Conservation (phyloP, 306 rosid genomes). For the Cicer judaicum region DNA sequence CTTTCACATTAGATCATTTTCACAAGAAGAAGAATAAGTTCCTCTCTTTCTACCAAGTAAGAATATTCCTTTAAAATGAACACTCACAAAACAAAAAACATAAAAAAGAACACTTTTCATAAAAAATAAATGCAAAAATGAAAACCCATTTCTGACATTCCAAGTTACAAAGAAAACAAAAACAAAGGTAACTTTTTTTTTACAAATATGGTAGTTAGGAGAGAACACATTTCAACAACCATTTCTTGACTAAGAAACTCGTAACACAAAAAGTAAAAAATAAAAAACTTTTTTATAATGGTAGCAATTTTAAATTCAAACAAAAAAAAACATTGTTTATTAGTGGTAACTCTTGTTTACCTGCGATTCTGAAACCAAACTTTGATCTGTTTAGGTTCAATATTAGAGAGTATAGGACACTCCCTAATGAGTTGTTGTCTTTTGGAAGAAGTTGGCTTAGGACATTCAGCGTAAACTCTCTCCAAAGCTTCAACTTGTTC, state of each 20-base stretch:
- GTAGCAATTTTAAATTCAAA: no score
- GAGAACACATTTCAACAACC: no score
- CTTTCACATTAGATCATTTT: neutral
- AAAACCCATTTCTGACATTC: neutral
- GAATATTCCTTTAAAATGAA: neutral
- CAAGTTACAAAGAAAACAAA: no score
- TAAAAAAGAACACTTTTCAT: neutral
- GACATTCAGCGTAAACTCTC: conserved; percentile 92
- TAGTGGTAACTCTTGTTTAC: conserved; percentile 38
- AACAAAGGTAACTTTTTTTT: no score
- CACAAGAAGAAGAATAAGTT: neutral
- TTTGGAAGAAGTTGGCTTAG: conserved; percentile 88
- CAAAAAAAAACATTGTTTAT: neutral
- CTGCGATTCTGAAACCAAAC: conserved; percentile 99
- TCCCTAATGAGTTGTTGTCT: conserved; percentile 97
- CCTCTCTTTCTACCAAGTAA: neutral
- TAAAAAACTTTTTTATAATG: neutral
- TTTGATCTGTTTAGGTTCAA: conserved; percentile 98
- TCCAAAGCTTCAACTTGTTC: conserved; percentile 97
- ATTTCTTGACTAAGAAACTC: no score
- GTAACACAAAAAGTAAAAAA: no score
- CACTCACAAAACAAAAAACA: neutral
- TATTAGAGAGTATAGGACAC: conserved; percentile 89
- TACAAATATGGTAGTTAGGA: no score
- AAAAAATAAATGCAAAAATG: neutral